Evolutionary conservation across 2,329 filamentous ascomycete genomes (phyloP).

Genomic region (Atkinsonella hypoxylon): DNA sequence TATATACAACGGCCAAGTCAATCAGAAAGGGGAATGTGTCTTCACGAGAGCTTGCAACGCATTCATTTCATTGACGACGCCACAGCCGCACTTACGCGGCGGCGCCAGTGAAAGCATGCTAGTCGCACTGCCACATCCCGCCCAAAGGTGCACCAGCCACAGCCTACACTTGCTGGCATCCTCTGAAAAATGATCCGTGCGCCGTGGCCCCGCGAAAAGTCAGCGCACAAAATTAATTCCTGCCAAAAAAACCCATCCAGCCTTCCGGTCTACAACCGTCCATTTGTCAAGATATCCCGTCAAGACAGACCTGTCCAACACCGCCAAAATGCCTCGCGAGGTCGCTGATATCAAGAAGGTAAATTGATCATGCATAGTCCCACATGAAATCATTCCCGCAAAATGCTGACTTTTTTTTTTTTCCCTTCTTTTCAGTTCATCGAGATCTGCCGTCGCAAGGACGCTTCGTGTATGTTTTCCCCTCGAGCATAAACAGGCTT

Average conservation of each 20-base stretch:
- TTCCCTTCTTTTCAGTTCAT: constrained; percentile 60
- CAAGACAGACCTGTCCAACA: constrained; percentile 19
- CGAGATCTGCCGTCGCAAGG: constrained; percentile 99
- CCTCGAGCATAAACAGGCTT: constrained; percentile 3
- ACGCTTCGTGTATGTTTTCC: constrained; percentile 84
- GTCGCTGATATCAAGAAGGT: constrained; percentile 94
- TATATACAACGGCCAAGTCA: neutral
- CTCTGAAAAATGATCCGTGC: constrained; percentile 11
- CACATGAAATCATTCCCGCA: neutral
- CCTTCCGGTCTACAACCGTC: constrained; percentile 1
- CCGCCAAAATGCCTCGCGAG: constrained; percentile 92
- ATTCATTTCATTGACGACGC: constrained; percentile 2
- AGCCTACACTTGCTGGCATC: neutral
- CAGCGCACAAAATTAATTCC: constrained; percentile 7
- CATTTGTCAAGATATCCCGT: constrained; percentile 10
- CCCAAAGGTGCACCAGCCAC: neutral
- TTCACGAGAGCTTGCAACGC: neutral
- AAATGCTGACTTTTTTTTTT: neutral
- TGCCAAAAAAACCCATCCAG: neutral
- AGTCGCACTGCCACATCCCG: constrained; percentile 6
- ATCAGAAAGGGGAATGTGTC: neutral
- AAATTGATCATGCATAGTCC: constrained; percentile 3
- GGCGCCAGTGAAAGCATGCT: neutral
- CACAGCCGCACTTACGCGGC: neutral
- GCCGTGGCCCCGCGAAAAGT: constrained; percentile 13